A percentile compares a stretch with the other conserved stretches of the same genome.
Conservation (phyloP, 2,329 filamentous ascomycete species). For the Alternaria sp. region DNA sequence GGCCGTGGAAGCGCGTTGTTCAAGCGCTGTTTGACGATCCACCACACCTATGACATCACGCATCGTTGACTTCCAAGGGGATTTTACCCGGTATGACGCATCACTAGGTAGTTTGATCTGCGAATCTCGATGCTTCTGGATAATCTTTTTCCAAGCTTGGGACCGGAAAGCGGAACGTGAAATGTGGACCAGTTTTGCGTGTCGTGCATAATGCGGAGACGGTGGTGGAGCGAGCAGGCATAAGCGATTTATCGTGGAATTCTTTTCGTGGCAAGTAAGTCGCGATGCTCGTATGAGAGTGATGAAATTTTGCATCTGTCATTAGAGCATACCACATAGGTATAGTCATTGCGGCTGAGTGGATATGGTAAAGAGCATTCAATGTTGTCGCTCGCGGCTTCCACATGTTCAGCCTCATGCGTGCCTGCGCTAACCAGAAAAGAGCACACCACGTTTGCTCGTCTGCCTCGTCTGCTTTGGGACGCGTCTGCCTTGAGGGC, state of each 20-base stretch:
- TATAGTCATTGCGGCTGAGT: neutral
- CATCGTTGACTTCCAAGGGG: neutral
- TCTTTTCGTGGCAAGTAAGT: neutral
- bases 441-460: neutral
- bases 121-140: constrained; percentile 1
- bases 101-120: neutral
- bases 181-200: neutral
- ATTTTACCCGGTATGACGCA: constrained; percentile 1
- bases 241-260: neutral
- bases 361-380: neutral
- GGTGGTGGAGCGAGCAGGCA: constrained; percentile 3
- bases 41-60: neutral
- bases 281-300: neutral
- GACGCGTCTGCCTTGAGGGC: constrained; percentile 6
- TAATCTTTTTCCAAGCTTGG: neutral
- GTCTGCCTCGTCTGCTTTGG: constrained; percentile 3
- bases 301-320: neutral
- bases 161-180: neutral
- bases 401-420: neutral
- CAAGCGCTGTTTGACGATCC: neutral
- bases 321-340: neutral
- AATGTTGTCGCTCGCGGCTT: neutral
- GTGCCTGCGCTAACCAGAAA: constrained; percentile 5
- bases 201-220: constrained; percentile 5
- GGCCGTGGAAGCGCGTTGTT: neutral